phyloP scores from a whole-genome alignment of 169 alveolate species.

The Plasmodium gaboni region DNA sequence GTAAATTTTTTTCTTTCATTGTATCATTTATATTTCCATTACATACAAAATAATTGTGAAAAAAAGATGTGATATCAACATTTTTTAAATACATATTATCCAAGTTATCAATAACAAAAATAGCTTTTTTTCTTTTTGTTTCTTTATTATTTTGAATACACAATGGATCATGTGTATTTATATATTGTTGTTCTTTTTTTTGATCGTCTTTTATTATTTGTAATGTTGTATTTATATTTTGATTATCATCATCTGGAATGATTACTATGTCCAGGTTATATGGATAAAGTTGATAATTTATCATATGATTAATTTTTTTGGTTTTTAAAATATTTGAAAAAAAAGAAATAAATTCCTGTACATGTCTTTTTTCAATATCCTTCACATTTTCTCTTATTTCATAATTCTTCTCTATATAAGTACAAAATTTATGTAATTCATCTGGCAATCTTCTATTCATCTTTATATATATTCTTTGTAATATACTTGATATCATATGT shows the following conservation, averaged over 20 bases:
- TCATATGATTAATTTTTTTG: constrained; percentile 40
- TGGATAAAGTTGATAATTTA: constrained; percentile 42
- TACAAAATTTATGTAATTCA: constrained; percentile 28
- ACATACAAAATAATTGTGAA: neutral
- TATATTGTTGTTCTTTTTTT: neutral
- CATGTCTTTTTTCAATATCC: neutral
- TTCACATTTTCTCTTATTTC: constrained; percentile 6
- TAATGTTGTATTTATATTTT: neutral
- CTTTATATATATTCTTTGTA: constrained; percentile 29
- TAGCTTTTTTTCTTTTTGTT: constrained; percentile 20
- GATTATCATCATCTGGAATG: neutral
- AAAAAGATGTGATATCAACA: constrained; percentile 14
- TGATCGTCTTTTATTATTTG: neutral
- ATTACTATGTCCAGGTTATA: constrained; percentile 46
- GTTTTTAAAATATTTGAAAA: constrained; percentile 53
- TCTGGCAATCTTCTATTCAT: constrained; percentile 59
- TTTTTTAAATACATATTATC: constrained; percentile 33
- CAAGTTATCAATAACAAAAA: constrained; percentile 31
- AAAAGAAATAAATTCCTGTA: constrained; percentile 31
- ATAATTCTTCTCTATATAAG: constrained; percentile 6
- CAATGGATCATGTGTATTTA: neutral
- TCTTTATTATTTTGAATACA: too few species aligned
- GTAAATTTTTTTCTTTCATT: neutral
- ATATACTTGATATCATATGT: constrained; percentile 22
- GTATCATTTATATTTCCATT: neutral